Evolutionary conservation across 2,329 filamentous ascomycete genomes (phyloP).

Genomic region (Phaeoacremonium minimum): DNA sequence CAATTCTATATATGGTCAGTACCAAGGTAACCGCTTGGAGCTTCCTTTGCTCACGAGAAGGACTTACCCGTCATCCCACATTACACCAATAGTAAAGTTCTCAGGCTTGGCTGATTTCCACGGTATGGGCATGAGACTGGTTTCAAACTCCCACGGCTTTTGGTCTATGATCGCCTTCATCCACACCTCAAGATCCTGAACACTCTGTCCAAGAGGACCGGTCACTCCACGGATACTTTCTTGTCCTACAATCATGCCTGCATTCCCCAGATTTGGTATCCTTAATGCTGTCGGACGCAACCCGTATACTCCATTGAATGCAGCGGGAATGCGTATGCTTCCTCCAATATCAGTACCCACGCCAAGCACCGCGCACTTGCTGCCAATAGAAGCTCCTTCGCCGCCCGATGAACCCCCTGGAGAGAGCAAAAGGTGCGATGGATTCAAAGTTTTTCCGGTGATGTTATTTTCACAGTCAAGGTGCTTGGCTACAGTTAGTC

Average conservation of each 20-base stretch:
- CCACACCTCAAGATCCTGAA: conserved; percentile 5
- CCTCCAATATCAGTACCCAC: conserved; percentile 7
- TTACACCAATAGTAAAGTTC: conserved; percentile 5
- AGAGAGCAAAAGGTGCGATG: conserved; percentile 29
- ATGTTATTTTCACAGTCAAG: conserved; percentile 30
- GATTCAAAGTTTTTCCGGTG: conserved; percentile 32
- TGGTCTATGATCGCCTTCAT: conserved; percentile 7
- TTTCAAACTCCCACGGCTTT: conserved; percentile 6
- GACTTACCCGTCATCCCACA: conserved; percentile 9
- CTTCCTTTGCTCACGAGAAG: not conserved
- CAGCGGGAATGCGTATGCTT: conserved; percentile 8
- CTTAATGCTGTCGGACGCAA: conserved; percentile 8
- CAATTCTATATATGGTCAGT: too few species aligned
- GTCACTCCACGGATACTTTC: conserved; percentile 4
- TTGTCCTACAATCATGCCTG: conserved; percentile 1
- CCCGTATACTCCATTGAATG: conserved; percentile 8
- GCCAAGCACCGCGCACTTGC: conserved; percentile 31
- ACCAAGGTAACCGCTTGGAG: too few species aligned
- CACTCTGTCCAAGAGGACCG: conserved; percentile 8
- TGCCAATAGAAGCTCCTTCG: conserved; percentile 32
- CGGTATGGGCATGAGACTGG: conserved; percentile 3
- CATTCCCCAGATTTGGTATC: not conserved
- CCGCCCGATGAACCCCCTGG: conserved; percentile 37
- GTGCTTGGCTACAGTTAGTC: conserved; percentile 13
- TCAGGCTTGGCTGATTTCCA: conserved; percentile 2